These are phyloP conservation scores for Syzygium jambos DNA, from an alignment of 345 rosid species.

Conservation along the genomic window DNA sequence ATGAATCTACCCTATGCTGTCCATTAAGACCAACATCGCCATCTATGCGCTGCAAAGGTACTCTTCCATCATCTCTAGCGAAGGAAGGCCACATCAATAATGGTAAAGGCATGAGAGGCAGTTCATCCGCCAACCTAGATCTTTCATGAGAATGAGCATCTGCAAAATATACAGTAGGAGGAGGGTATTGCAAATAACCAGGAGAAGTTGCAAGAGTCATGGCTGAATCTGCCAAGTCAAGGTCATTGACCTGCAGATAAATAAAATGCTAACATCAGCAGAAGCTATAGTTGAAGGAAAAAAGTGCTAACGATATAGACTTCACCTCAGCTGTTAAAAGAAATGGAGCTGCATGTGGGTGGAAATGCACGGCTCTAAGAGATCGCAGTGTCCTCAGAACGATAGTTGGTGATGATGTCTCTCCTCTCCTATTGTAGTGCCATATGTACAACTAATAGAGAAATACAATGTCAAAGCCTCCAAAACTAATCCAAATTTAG, in stretches of 20 bases:
- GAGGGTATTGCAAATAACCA: constrained; percentile 57
- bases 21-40: constrained; percentile 27
- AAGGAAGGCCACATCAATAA: constrained; percentile 39
- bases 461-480: constrained; percentile 5
- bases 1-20: constrained; percentile 34
- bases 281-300: neutral
- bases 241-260: constrained; percentile 70
- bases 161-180: constrained; percentile 50
- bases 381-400: constrained; percentile 63
- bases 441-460: constrained; percentile 51
- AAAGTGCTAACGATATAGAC: constrained; percentile 7
- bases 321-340: constrained; percentile 78
- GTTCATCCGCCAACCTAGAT: constrained; percentile 41
- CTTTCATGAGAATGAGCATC: constrained; percentile 36
- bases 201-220: constrained; percentile 61
- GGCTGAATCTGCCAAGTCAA: constrained; percentile 60
- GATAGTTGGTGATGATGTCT: constrained; percentile 47
- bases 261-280: constrained; percentile 6
- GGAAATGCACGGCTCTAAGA: constrained; percentile 74
- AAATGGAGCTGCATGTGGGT: constrained; percentile 63
- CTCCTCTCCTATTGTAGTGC: constrained; percentile 62
- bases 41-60: constrained; percentile 27
- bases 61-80: constrained; percentile 33
- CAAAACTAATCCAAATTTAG: neutral
- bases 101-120: constrained; percentile 45